Percentiles rank a stretch among this genome's conserved stretches.
phyloP scores from a whole-genome alignment of 345 rosid genomes.

The Erodium maritimum region DNA sequence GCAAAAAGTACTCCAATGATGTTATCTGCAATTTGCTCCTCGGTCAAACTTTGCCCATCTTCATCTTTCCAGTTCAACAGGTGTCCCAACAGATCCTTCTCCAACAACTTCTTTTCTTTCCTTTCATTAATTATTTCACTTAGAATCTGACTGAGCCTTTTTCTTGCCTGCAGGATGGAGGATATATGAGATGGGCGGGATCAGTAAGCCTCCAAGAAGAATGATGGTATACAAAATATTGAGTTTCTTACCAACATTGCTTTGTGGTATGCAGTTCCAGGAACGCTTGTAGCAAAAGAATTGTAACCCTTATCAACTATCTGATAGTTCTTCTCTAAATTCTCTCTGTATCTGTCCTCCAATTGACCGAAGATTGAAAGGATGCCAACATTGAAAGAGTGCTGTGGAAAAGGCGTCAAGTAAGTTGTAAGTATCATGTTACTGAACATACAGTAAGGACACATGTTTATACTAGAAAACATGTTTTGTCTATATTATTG shows the following conservation, averaged over 20 bases:
- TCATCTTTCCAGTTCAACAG: slow-evolving; percentile 39
- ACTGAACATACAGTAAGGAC: no score
- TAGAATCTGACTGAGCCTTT: slow-evolving; percentile 35
- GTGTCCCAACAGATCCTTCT: slow-evolving; percentile 43
- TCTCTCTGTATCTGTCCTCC: slow-evolving; percentile 34
- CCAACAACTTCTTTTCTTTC: slow-evolving; percentile 39
- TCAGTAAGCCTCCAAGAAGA: no score
- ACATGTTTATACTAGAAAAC: background rate
- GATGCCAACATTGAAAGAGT: slow-evolving; percentile 66
- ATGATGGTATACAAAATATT: background rate
- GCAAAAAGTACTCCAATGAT: slow-evolving; percentile 81
- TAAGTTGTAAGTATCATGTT: background rate
- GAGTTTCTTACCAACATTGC: slow-evolving; percentile 44
- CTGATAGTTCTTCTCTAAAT: slow-evolving; percentile 43
- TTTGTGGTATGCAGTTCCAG: slow-evolving; percentile 59
- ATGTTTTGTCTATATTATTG: no score
- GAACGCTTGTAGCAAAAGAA: slow-evolving; percentile 57
- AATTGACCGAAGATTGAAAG: slow-evolving; percentile 59
- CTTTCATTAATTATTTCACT: slow-evolving; percentile 47
- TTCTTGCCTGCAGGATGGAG: slow-evolving; percentile 51
- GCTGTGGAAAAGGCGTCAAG: slow-evolving; percentile 23
- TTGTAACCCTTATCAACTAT: slow-evolving; percentile 79
- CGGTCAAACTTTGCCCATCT: slow-evolving; percentile 27
- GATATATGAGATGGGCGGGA: background rate
- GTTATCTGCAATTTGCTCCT: slow-evolving; percentile 60